phyloP scores from a whole-genome alignment of 2,329 filamentous ascomycete genomes.

The Beauveria caledonica region DNA sequence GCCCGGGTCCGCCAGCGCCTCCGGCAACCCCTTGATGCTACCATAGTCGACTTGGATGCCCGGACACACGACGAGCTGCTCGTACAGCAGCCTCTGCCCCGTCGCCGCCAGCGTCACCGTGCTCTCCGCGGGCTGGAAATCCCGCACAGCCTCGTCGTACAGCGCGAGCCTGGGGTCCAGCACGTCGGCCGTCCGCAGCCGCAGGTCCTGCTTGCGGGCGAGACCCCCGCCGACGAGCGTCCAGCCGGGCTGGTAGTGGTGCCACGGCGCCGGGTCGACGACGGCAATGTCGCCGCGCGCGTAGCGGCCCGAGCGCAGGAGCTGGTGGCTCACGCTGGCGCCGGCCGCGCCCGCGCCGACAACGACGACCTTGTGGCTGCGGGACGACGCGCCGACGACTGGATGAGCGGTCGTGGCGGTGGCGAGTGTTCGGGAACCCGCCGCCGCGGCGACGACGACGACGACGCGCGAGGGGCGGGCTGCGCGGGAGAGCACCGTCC shows the following conservation, averaged over 20 bases:
- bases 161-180: conserved; percentile 54
- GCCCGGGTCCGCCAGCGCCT: conserved; percentile 41
- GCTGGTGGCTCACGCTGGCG: conserved; percentile 57
- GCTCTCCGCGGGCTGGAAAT: conserved; percentile 49
- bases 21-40: conserved; percentile 46
- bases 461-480: neutral
- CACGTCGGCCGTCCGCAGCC: conserved; percentile 39
- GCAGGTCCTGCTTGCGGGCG: conserved; percentile 52
- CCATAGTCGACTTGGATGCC: conserved; percentile 44
- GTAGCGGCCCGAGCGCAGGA: conserved; percentile 52
- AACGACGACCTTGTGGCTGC: conserved; percentile 54
- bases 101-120: conserved; percentile 45
- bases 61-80: conserved; percentile 56
- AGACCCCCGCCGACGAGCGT: conserved; percentile 60
- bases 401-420: neutral
- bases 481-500: neutral
- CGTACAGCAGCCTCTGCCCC: conserved; percentile 42
- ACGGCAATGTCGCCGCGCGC: conserved; percentile 52
- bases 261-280: conserved; percentile 53
- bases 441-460: neutral
- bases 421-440: neutral
- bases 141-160: conserved; percentile 44
- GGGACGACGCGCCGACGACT: neutral
- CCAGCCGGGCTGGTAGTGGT: conserved; percentile 64
- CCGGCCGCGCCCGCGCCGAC: conserved; percentile 61